Base-by-base conservation (phyloP, 345 rosid species). In the Bretschneidera sinensis region DNA sequence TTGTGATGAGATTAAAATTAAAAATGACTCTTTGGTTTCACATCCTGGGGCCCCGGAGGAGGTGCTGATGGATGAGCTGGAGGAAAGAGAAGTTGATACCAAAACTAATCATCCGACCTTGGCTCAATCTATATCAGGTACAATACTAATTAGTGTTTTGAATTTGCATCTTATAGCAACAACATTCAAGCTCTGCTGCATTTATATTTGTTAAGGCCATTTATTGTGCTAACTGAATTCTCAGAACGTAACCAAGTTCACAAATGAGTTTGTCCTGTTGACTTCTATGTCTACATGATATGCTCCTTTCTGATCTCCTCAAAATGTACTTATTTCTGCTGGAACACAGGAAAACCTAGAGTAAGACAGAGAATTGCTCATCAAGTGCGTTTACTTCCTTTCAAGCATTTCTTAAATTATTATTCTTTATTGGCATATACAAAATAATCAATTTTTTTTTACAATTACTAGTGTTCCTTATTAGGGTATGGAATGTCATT, bases 311-410 rank as follows among this genome's bases (percentile, higher is more conserved):
- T 39, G 45, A 39, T 11, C 11, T 9, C 16, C 45, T 5, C 15
- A 1, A 1, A 39, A 39, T 33, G 55, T 21, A 17, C 13, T 9
- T 31, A 31, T 31, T 31, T 50, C 16, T 51, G 16, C 23, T 71
- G 47, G 21, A 17, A 60, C 73, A 74, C 82, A 82, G 90, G 74
- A 43, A 84, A 55, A 49, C 21, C 17, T 11, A 72, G 34, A 65
- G 65, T 52, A 24, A 87, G 67, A 51, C 66, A 14, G 57, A 69
- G 66, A 64, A 59, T 35, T 62, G 34, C 63, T 67, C 64, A 54
- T 48, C 64, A 45, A 53, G 55, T 57, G 21, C 64, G 10, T 43
- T 23, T 76, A 28, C 59, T 48, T 51, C 88, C 85, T 43, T 66
- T 78, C 28, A 76, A 72, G 69, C 79, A 72, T 2, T 48, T 72